These are phyloP conservation scores for Cyphellophora attinorum DNA, from an alignment of 2,329 filamentous ascomycete species.

Conservation along the genomic window DNA sequence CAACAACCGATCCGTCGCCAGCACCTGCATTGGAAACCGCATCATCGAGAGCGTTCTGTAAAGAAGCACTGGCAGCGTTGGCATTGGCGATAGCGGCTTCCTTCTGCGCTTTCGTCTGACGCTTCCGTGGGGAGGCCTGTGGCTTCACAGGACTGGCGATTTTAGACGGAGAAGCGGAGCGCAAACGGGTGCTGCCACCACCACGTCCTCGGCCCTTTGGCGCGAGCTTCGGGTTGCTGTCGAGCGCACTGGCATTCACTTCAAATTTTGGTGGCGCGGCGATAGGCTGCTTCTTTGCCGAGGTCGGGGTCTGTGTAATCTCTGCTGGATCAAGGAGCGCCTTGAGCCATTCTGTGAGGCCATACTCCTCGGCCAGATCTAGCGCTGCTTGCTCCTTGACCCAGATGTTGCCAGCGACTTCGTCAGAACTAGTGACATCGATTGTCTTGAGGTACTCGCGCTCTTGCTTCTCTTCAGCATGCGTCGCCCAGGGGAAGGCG, in stretches of 20 bases:
- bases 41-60: slow-evolving; percentile 39
- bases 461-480: slow-evolving; percentile 49
- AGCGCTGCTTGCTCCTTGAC: slow-evolving; percentile 77
- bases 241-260: slow-evolving; percentile 20
- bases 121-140: slow-evolving; percentile 45
- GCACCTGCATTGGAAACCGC: slow-evolving; percentile 24
- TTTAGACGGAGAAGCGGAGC: slow-evolving; percentile 50
- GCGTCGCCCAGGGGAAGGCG: slow-evolving; percentile 55
- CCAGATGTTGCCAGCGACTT: slow-evolving; percentile 96
- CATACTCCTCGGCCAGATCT: slow-evolving; percentile 74
- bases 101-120: slow-evolving; percentile 39
- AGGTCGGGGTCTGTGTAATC: slow-evolving; percentile 57
- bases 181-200: slow-evolving; percentile 43
- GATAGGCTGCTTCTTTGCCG: slow-evolving; percentile 64
- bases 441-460: slow-evolving; percentile 73
- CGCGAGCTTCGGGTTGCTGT: slow-evolving; percentile 12
- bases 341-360: slow-evolving; percentile 75
- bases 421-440: slow-evolving; percentile 68
- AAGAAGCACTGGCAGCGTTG: slow-evolving; percentile 36
- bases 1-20: slow-evolving; percentile 14
- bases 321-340: slow-evolving; percentile 85
- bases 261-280: slow-evolving; percentile 80
- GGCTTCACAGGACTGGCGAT: slow-evolving; percentile 16
- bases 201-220: slow-evolving; percentile 4
- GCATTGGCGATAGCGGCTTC: slow-evolving; percentile 40